Base-by-base conservation (phyloP, 768 basidiomycete genomes). In the Amanita thiersii region DNA sequence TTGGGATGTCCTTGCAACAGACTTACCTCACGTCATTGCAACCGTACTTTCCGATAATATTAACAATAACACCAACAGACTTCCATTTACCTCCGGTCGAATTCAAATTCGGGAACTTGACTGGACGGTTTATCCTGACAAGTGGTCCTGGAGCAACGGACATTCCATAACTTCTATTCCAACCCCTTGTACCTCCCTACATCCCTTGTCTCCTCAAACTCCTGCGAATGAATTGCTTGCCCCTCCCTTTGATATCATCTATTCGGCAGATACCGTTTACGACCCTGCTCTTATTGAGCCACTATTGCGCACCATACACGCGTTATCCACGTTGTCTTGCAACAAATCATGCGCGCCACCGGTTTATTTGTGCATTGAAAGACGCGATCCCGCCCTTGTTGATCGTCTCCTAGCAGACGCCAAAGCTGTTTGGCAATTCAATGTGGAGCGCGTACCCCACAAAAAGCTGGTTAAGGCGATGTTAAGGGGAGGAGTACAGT, bases 261-360 rank as follows among this genome's bases (percentile, higher is more conserved):
- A 85, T 39, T 77, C 87, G 8, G 81, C 90, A 39, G 91, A 94
- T 59, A 93, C 91, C 0, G 62, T 92, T 28, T 93, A 91, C 57
- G 56, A 66, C 19, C 52, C 66, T 2, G 62, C 70, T 3, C 78
- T 92, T 34, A 59, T 81, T 24, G 54, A 66, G 11, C 89, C 86
- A 0, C 75, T 93, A 37, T 70, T 91, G 18, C 72, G 76, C 40
- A 77, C 87, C 12, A 58, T 91, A 3, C 71, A 71, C 28, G 63
- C 65, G 17, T 61, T 88, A 14, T 72, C 69, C 54, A 56, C 51
- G 5, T 39, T 56, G 33, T 75, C 73, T 7, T 19, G 49, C 1
- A 44, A 55, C 12, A 45, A 52, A 3, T 56, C 62, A 17, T 64
- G 63, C 25, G 48, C 60, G 25, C 78, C 83, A 0, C 63, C 69